Evolutionary conservation across 495 filamentous ascomycete species (phyloP).

Genomic region (Aspergillus olivimuriae): DNA sequence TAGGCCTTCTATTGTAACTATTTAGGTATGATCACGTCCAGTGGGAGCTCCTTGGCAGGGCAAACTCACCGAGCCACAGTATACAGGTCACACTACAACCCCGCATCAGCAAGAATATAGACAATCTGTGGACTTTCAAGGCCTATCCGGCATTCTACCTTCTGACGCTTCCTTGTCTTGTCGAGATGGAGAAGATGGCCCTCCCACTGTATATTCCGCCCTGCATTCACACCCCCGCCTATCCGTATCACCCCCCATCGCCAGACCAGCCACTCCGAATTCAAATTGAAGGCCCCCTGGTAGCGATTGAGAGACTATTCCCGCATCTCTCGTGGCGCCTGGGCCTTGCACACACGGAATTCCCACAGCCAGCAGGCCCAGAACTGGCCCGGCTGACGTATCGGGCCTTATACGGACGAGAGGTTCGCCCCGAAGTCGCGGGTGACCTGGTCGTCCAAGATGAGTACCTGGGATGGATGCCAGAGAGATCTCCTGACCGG

Average conservation of each 20-base stretch:
- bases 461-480: conserved; percentile 26
- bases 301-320: conserved; percentile 22
- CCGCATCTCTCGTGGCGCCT: conserved; percentile 19
- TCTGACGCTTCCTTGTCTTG: no score
- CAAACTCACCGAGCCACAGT: no score
- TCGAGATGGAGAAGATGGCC: no score
- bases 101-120: no score
- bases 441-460: conserved; percentile 24
- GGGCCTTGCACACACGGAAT: conserved; percentile 6
- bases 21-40: no score
- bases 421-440: conserved; percentile 13
- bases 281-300: conserved; percentile 24
- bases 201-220: conserved; percentile 18
- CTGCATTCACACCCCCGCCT: conserved; percentile 14
- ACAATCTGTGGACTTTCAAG: no score
- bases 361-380: conserved; percentile 21
- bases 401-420: conserved; percentile 18
- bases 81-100: no score
- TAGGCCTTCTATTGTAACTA: no score
- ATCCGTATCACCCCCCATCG: conserved; percentile 16
- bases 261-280: conserved; percentile 19
- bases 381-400: conserved; percentile 24
- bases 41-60: no score
- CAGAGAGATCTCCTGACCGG: conserved; percentile 13
- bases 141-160: no score